phyloP scores from a whole-genome alignment of 495 filamentous ascomycete species.

The Aspergillus indologenus region DNA sequence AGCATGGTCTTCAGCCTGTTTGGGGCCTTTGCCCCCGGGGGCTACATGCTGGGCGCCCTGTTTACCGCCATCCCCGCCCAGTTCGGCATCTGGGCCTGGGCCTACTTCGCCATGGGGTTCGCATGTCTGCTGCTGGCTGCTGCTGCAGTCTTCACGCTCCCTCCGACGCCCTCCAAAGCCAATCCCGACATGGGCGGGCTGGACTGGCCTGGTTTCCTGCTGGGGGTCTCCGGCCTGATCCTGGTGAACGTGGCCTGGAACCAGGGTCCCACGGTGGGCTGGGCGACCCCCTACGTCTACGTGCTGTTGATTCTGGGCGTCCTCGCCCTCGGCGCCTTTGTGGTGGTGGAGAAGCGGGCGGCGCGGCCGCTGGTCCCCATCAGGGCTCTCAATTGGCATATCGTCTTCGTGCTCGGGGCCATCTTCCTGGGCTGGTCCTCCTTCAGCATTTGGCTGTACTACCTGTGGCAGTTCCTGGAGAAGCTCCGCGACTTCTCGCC shows the following conservation, averaged over 20 bases:
- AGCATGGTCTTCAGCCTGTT: conserved; percentile 17
- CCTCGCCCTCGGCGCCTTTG: conserved; percentile 29
- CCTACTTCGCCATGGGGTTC: too few relatives aligned
- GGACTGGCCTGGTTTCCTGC: conserved; percentile 45
- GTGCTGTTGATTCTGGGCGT: conserved; percentile 35
- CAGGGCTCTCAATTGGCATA: conserved; percentile 24
- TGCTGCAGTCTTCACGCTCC: too few relatives aligned
- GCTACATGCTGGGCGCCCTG: not conserved
- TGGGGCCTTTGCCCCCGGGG: not conserved
- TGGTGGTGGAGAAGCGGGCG: conserved; percentile 32
- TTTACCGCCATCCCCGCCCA: too few relatives aligned
- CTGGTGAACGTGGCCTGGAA: conserved; percentile 45
- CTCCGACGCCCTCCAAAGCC: too few relatives aligned
- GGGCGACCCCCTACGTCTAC: conserved; percentile 37
- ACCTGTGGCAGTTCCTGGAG: not conserved
- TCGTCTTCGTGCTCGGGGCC: conserved; percentile 33
- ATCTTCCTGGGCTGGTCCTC: conserved; percentile 46
- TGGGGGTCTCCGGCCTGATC: conserved; percentile 39
- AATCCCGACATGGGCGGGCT: too few relatives aligned
- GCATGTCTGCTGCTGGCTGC: too few relatives aligned
- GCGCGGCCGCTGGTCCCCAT: conserved; percentile 41
- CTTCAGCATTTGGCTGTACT: conserved; percentile 39
- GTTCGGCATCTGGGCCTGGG: too few relatives aligned
- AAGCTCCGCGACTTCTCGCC: not conserved
- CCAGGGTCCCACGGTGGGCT: conserved; percentile 33